Conservation (phyloP, 1,284 basidiomycete genomes). For the Papiliotrema fonsecae region DNA sequence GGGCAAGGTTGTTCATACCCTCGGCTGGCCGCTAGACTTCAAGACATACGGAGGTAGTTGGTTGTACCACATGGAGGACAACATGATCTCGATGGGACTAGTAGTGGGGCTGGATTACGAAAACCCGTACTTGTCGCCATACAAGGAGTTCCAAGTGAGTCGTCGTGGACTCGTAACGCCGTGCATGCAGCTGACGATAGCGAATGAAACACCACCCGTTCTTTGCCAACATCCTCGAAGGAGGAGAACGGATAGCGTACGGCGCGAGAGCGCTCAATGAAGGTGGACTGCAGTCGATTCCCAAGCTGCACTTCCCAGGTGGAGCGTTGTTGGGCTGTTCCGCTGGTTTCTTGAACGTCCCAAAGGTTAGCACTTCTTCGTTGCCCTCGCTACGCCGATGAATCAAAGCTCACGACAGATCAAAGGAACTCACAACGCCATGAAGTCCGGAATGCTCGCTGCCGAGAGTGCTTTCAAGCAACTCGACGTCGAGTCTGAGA, state of each 20-base stretch:
- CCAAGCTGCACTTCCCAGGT: constrained; percentile 88
- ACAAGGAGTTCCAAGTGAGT: constrained; percentile 82
- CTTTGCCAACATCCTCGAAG: constrained; percentile 73
- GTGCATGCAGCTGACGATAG: constrained; percentile 48
- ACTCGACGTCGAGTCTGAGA: constrained; percentile 48
- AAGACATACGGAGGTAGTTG: constrained; percentile 91
- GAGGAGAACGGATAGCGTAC: constrained; percentile 77
- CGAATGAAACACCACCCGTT: constrained; percentile 97
- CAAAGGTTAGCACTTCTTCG: constrained; percentile 54
- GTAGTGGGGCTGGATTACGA: constrained; percentile 92
- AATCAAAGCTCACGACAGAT: constrained; percentile 56
- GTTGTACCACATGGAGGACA: constrained; percentile 94
- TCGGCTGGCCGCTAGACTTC: constrained; percentile 87
- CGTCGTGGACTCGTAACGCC: background rate
- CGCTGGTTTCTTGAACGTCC: constrained; percentile 92
- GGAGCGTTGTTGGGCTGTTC: constrained; percentile 94
- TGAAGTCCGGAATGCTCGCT: constrained; percentile 97
- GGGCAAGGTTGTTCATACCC: constrained; percentile 84
- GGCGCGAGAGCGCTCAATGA: constrained; percentile 89
- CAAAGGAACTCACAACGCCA: constrained; percentile 99
- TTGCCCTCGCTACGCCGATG: background rate
- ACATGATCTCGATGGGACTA: constrained; percentile 83
- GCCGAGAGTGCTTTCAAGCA: constrained; percentile 79
- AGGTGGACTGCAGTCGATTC: constrained; percentile 90
- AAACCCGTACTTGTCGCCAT: constrained; percentile 91